Base-by-base conservation (phyloP, 345 rosid genomes). In the Combretum micranthum region DNA sequence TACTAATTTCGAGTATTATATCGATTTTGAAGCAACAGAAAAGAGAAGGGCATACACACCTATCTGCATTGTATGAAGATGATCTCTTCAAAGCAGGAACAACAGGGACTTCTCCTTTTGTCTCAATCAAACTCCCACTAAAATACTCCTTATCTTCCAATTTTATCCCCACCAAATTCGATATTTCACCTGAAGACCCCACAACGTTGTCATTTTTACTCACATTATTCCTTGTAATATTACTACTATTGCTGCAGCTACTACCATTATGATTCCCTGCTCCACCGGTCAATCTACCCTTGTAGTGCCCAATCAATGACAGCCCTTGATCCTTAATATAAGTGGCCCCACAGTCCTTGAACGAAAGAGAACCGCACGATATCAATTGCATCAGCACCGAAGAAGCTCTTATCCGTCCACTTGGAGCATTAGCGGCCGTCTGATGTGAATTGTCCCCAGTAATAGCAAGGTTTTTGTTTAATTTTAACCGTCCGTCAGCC, bases 101-200 rank as follows among this genome's bases (percentile, higher is more conserved):
- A 4, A 2, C 42, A 1, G 15, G 59, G 0, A 13, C 68, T 14
- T 59, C 70, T 26, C 68, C 86, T 69, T 83, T 70, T 15, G 89
- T 82, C 84, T 89, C 99, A 20, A 89, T 74, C 76, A 93, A 69
- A 79, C 99, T 89, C 42, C 99, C 97, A 47, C 99, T 93, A 59
- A 93, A 93, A 68, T 86, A 87, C 67, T 83, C 94, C 66, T 87
- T 89, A 4, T 83, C 89, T 76, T 85, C 97, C 85, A 83, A 52
- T 55, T 60, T 77, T 63, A 86, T 71, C 84, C 91, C 74, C 50
- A 75, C 16, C 6, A 79, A 67, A 63, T 51, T 63, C 32, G 48
- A 19, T 52, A 72, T 49, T 64, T 77, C 83, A 68, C 62, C 72
- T 17, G 59, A 68, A 15, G 65, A 52, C 48, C 65, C 82, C 26